Conservation (phyloP, 768 basidiomycete species). For the Auriscalpium microsporum region DNA sequence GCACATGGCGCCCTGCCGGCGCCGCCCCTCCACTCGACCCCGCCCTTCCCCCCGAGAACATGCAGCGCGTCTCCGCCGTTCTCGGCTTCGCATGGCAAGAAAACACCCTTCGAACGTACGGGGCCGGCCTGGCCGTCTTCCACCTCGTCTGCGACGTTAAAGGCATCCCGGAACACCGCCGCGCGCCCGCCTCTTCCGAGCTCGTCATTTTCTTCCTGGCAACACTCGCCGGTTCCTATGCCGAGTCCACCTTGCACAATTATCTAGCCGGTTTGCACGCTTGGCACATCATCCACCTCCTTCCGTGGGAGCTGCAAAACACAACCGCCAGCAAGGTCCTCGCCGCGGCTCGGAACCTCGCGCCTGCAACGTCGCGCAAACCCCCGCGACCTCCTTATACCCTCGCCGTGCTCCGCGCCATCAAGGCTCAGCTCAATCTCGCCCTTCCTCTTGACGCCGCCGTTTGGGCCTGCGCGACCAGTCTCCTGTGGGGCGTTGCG, state of each 20-base stretch:
- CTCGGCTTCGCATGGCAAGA: slow-evolving; percentile 22
- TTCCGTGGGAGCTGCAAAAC: slow-evolving; percentile 23
- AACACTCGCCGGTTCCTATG: no score
- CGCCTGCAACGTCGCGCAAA: slow-evolving; percentile 24
- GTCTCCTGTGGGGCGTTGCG: background rate
- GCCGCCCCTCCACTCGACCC: background rate
- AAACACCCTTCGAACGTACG: slow-evolving; percentile 28
- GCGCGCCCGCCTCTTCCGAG: slow-evolving; percentile 6
- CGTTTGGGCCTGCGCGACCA: slow-evolving; percentile 28
- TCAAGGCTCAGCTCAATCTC: slow-evolving; percentile 18
- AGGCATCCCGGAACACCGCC: slow-evolving; percentile 23
- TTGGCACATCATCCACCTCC: slow-evolving; percentile 39
- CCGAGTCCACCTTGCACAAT: slow-evolving; percentile 26
- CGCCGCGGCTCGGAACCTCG: slow-evolving; percentile 20
- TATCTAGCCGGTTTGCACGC: slow-evolving; percentile 31
- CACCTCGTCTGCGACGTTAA: slow-evolving; percentile 32
- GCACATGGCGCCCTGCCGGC: slow-evolving; percentile 1
- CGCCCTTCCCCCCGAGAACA: slow-evolving; percentile 11
- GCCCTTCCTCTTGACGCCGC: slow-evolving; percentile 26
- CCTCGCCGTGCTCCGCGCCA: slow-evolving; percentile 13
- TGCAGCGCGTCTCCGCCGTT: slow-evolving; percentile 18
- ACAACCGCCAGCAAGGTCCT: slow-evolving; percentile 22
- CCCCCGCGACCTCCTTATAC: slow-evolving; percentile 26
- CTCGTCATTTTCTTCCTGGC: no score
- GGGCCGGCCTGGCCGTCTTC: slow-evolving; percentile 27